These are phyloP conservation scores for Pseudogymnoascus pannorum DNA, from an alignment of 2,329 filamentous ascomycete genomes.

Conservation along the genomic window DNA sequence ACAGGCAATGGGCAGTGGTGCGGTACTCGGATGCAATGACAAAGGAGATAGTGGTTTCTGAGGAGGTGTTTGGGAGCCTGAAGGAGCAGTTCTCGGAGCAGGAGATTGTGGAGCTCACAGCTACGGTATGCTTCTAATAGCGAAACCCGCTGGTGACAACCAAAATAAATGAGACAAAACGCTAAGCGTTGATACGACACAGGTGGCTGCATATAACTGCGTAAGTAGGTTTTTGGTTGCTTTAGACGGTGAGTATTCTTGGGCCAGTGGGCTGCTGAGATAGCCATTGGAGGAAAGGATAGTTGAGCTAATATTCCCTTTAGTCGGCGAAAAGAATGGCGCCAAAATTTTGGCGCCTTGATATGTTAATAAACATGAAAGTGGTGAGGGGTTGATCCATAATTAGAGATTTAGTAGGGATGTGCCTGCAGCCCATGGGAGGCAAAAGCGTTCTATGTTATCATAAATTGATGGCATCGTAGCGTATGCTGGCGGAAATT, in stretches of 20 bases:
- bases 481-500: no score
- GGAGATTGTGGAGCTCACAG: constrained; percentile 75
- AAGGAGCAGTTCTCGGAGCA: constrained; percentile 56
- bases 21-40: constrained; percentile 82
- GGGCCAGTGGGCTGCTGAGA: not conserved
- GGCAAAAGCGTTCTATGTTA: no score
- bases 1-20: constrained; percentile 60
- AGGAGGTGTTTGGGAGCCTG: constrained; percentile 59
- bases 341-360: not conserved
- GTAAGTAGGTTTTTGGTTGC: constrained; percentile 79
- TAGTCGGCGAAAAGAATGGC: not conserved
- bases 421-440: no score
- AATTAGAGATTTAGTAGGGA: no score
- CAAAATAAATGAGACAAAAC: not conserved
- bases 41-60: constrained; percentile 58
- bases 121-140: constrained; percentile 48
- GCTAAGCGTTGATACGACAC: constrained; percentile 1
- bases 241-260: constrained; percentile 55
- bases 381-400: no score
- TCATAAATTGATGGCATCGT: no score
- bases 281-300: not conserved
- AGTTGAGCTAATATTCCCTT: not conserved
- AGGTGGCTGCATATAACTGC: constrained; percentile 73
- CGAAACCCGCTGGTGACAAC: no score
- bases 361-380: no score